These are phyloP conservation scores for Tylopilus subfusipes DNA, from an alignment of 768 basidiomycete species.

Conservation along the genomic window DNA sequence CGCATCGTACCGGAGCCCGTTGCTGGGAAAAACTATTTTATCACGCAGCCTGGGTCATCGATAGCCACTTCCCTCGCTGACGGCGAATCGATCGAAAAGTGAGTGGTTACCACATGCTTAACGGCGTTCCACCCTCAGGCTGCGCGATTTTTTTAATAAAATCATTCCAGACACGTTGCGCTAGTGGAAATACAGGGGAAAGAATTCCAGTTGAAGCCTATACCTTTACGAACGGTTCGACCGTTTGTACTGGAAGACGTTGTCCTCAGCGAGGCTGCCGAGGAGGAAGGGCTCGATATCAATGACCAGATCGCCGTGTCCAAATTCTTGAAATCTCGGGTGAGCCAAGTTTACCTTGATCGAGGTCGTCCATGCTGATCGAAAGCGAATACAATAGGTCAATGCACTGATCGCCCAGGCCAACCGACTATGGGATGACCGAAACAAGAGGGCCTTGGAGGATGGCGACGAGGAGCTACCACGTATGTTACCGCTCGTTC, in stretches of 20 bases:
- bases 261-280: slow-evolving; percentile 68
- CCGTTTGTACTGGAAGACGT: slow-evolving; percentile 91
- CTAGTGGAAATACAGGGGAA: slow-evolving; percentile 85
- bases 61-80: slow-evolving; percentile 93
- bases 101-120: slow-evolving; percentile 7
- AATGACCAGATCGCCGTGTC: slow-evolving; percentile 80
- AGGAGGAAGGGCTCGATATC: slow-evolving; percentile 72
- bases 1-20: slow-evolving; percentile 88
- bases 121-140: neutral
- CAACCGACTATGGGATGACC: slow-evolving; percentile 37
- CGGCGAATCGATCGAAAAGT: slow-evolving; percentile 93
- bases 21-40: slow-evolving; percentile 85
- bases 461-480: slow-evolving; percentile 60
- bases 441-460: slow-evolving; percentile 42
- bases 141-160: neutral
- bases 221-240: slow-evolving; percentile 86
- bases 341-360: slow-evolving; percentile 27
- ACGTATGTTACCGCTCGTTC: slow-evolving; percentile 80
- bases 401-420: slow-evolving; percentile 77
- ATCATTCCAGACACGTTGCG: slow-evolving; percentile 73
- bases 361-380: neutral
- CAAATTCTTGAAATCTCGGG: slow-evolving; percentile 74
- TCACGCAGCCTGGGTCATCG: slow-evolving; percentile 92
- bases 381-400: slow-evolving; percentile 44
- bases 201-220: slow-evolving; percentile 79